Base-by-base conservation (phyloP, 495 filamentous ascomycete species). In the Entonaema liquescens region DNA sequence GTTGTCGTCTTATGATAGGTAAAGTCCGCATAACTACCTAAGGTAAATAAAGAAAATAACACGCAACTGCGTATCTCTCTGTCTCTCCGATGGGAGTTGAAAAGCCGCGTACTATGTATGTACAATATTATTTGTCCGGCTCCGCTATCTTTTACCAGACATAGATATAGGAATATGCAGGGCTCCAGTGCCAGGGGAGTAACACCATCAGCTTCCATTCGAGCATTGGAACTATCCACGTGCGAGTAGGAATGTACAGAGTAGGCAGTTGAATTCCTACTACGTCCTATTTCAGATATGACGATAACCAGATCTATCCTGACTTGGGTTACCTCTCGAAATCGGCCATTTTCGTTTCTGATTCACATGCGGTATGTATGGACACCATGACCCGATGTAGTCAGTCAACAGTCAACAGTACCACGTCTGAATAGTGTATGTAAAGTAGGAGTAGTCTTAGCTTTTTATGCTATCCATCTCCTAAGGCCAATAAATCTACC, bases 1-100 rank as follows among this genome's bases (percentile, higher is more conserved):
- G 52, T 19, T 62, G 70, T 65, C 60, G 38, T 38, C 29, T 21
- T 54, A 57, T 68, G 65, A 72, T 68, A 64, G 64, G 64, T 17
- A 61, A 62, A 29, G 59, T 55, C 25, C 54, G 59, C 52, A 66
- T 61, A 28, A 13, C n/a, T n/a, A 11, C 42, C 19, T n/a, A n/a
- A n/a, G n/a, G n/a, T n/a, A n/a, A n/a, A 21, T 47, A 21, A 33
- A 33, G 6, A 33, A 5, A 33, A 5, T 47, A 21, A 9, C 12
- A 47, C 42, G 42, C 42, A 23, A 12, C 42, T 47, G 19, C 9
- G 9, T 47, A 47, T 47, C 21, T 17, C 42, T 47, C 19, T 7
- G 42, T 47, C 13, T 35, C 36, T 44, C 60, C 47, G 61, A 56
- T 67, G 57, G 36, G 40, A 54, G 36, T 49, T 70, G 44, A 36